Conservation (phyloP, 129 eudicot genomes). For the Apium graveolens region DNA sequence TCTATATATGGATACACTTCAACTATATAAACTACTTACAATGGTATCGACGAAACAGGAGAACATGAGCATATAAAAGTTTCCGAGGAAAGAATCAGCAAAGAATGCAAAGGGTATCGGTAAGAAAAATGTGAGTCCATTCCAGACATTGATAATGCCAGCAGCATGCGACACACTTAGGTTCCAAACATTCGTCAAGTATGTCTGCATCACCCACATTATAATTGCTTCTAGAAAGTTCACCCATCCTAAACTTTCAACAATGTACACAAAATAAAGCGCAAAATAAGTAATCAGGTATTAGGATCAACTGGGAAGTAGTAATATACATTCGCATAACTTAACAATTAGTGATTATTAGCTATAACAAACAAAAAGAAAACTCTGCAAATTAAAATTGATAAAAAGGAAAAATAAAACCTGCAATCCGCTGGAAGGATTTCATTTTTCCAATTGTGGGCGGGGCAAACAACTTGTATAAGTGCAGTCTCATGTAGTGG, state of each 20-base stretch:
- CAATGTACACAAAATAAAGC: not conserved
- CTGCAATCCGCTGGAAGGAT: not conserved
- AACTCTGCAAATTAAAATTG: not conserved
- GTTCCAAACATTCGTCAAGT: not conserved
- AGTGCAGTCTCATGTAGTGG: no score
- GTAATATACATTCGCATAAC: not conserved
- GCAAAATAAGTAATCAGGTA: not conserved
- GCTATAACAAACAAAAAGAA: no score
- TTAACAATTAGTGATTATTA: not conserved
- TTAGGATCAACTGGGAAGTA: not conserved
- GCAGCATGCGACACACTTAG: not conserved
- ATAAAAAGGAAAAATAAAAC: not conserved
- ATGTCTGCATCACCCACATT: slow-evolving; percentile 6
- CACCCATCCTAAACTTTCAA: not conserved
- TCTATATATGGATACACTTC: not conserved
- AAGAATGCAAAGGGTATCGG: slow-evolving; percentile 1
- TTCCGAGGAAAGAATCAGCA: not conserved
- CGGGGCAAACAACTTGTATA: not conserved
- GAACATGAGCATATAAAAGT: not conserved
- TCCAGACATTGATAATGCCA: not conserved
- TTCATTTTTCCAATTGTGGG: not conserved
- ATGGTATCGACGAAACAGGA: not conserved
- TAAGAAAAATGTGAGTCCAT: not conserved
- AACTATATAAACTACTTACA: not conserved
- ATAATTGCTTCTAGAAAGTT: not conserved